Evolutionary conservation across 257 asterid species (phyloP).

Genomic region (Linaria vulgaris): DNA sequence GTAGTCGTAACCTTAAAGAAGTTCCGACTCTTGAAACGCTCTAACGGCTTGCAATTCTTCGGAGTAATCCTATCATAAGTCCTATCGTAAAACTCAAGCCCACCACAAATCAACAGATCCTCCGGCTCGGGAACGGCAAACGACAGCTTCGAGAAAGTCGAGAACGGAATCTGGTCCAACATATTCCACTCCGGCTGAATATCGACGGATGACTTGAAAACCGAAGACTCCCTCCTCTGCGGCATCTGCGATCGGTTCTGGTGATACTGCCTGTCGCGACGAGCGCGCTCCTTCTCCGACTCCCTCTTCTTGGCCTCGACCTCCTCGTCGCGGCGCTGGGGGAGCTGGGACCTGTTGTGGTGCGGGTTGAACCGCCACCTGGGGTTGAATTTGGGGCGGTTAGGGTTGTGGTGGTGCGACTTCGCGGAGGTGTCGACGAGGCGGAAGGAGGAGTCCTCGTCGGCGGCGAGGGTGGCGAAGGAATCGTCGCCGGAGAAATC

Average conservation of each 20-base stretch:
- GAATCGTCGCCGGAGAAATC: slow-evolving; percentile 96
- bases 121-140: slow-evolving; percentile 85
- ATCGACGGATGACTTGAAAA: slow-evolving; percentile 86
- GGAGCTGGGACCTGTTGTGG: slow-evolving; percentile 73
- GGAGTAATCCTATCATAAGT: slow-evolving; percentile 84
- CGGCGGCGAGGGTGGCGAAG: slow-evolving; percentile 76
- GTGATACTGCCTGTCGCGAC: slow-evolving; percentile 67
- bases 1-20: slow-evolving; percentile 94
- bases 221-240: slow-evolving; percentile 78
- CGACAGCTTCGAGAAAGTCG: slow-evolving; percentile 82
- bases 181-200: slow-evolving; percentile 99
- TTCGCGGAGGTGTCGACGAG: slow-evolving; percentile 84
- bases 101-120: slow-evolving; percentile 79
- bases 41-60: slow-evolving; percentile 63
- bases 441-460: slow-evolving; percentile 86
- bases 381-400: slow-evolving; percentile 81
- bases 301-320: slow-evolving; percentile 87
- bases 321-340: slow-evolving; percentile 95
- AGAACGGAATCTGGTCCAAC: slow-evolving; percentile 97
- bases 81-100: slow-evolving; percentile 86
- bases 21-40: slow-evolving; percentile 85
- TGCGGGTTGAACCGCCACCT: slow-evolving; percentile 79
- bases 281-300: slow-evolving; percentile 85
- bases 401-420: slow-evolving; percentile 59
- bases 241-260: slow-evolving; percentile 67